Base-by-base conservation (phyloP, 2,329 filamentous ascomycete genomes). In the Ophiocordyceps sinensis region DNA sequence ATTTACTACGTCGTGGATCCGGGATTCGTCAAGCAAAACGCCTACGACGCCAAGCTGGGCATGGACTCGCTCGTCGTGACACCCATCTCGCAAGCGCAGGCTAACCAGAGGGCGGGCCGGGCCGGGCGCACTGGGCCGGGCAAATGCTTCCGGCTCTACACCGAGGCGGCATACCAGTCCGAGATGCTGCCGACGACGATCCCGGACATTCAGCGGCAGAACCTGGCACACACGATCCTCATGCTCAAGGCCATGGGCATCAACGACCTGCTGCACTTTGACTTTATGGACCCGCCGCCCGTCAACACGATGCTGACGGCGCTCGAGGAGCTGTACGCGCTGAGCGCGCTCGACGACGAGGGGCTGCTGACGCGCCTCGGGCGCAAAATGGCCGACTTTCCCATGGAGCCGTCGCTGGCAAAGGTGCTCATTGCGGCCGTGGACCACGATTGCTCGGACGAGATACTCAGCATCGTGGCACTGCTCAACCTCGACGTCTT, bases 241-340 rank as follows among this genome's bases (percentile, higher is more conserved):
- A 94, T 95, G 84, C 74, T 98, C 39, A 98, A 98, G 59, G 91
- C 91, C 0, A 96, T 98, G 87, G 91, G 93, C 3, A 96, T 98
- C 61, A 96, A 98, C 55, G 91, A 98, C 56, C 69, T 98, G 2
- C 71, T 98, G 12, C 87, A 94, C 56, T 98, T 98, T 54, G 89
- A 96, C 62, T 98, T 98, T 53, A 96, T 98, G 89, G 91, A 98
- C 53, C 88, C 91, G 0, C 91, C 91, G 0, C 91, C 91, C 0
- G 91, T 91, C 28, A 95, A 96, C 54, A 96, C 91, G 12, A 95
- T 96, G 86, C 73, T 98, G 47, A 94, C 87, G 39, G 91, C 91
- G 0, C 68, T 98, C 4, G 93, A 98, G 62, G 91, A 96, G 57
- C 70, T 98, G 0, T 98, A 98, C 55, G 86, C 87, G 1, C 68